A percentile compares a stretch with the other conserved stretches of the same genome.
These are phyloP conservation scores for Trichoderma virens DNA, from an alignment of 495 filamentous ascomycete species.

Conservation along the genomic window DNA sequence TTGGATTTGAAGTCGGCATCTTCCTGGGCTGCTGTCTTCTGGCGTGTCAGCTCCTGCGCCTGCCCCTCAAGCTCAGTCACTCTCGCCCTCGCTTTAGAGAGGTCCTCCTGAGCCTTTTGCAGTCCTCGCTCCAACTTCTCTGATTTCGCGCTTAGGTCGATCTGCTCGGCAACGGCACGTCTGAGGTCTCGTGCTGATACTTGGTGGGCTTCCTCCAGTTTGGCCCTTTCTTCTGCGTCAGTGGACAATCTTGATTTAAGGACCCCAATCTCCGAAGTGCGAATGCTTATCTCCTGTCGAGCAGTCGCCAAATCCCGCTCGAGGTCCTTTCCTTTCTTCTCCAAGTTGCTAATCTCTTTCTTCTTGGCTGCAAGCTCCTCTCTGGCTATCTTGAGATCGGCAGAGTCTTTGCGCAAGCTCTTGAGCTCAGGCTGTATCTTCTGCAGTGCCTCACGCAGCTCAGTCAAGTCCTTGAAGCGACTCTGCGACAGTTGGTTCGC, in stretches of 20 bases:
- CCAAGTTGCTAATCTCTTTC: constrained; percentile 62
- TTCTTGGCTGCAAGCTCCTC: constrained; percentile 63
- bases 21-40: constrained; percentile 61
- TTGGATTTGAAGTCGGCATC: constrained; percentile 76
- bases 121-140: constrained; percentile 65
- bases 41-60: constrained; percentile 51
- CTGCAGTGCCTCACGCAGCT: constrained; percentile 67
- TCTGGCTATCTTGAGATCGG: constrained; percentile 59
- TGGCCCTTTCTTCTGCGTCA: constrained; percentile 62
- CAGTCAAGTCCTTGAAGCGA: constrained; percentile 80
- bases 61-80: constrained; percentile 68
- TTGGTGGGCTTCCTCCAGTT: constrained; percentile 68
- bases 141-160: constrained; percentile 61
- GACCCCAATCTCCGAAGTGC: constrained; percentile 66
- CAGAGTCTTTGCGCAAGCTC: constrained; percentile 64
- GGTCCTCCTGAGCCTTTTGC: constrained; percentile 59
- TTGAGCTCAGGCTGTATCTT: constrained; percentile 82
- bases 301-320: constrained; percentile 61
- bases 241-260: constrained; percentile 69
- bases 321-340: constrained; percentile 73
- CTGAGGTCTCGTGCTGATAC: constrained; percentile 66
- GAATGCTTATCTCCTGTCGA: constrained; percentile 60
- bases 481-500: constrained; percentile 76
- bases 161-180: constrained; percentile 65
- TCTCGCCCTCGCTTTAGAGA: constrained; percentile 52